Base-by-base conservation (phyloP, 2,329 filamentous ascomycete genomes). In the Fusarium humuli region DNA sequence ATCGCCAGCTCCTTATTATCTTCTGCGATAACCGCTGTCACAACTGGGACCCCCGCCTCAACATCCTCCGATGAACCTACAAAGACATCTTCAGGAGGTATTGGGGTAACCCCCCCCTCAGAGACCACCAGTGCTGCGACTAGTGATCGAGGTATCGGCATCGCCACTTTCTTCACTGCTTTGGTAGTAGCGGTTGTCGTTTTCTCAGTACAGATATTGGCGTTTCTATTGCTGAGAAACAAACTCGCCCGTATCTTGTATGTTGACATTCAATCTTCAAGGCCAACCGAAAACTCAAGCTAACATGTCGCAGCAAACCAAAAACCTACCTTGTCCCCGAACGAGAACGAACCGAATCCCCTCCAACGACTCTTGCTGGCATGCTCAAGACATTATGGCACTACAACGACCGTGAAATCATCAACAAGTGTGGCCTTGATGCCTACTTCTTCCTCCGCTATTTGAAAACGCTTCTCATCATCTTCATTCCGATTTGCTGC, bases 361-460 rank as follows among this genome's bases (percentile, higher is more conserved):
- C 93, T 3, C 92, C 92, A 79, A 48, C 82, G 85, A 40, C 83
- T 86, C 6, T 37, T n/a, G 2, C 2, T 78, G 82, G 82, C 16
- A 79, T 90, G 62, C 70, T 88, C 73, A 77, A 87, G 80, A 78
- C 83, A 83, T 70, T 97, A 85, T 85, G 92, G 82, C 79, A 90
- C 83, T 82, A 93, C 82, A 79, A 89, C 84, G 87, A 93, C 67
- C 86, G 93, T 14, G 93, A 97, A 73, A 89, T 99, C 72, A 97
- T 99, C 75, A 91, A 95, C 56, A 97, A 98, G 80, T 98, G 95
- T 73, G 96, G 96, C 20, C 87, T 99, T 12, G 96, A 99, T 78
- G 94, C 95, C 76, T 99, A 97, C 82, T 97, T 98, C 83, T 99
- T 99, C 79, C 86, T 99, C 2, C 92, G 97, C 67, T 99, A 97